These are phyloP conservation scores for Fusarium euwallaceae DNA, from an alignment of 2,329 filamentous ascomycete species.

Conservation along the genomic window DNA sequence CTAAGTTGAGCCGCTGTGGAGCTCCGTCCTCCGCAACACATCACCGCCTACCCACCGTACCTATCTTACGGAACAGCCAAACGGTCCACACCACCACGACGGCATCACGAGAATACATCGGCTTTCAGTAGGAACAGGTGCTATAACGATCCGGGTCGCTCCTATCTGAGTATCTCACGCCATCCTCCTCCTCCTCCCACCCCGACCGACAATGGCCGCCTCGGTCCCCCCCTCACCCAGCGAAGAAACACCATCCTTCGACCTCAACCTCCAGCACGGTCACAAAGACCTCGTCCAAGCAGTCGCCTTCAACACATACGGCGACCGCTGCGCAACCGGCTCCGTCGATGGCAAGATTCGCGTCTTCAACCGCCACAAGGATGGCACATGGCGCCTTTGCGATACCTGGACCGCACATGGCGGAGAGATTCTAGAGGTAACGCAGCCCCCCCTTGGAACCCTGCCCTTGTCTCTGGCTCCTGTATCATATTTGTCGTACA, in stretches of 20 bases:
- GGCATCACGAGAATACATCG: conserved; percentile 13
- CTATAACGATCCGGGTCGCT: neutral
- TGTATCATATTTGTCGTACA: conserved; percentile 33
- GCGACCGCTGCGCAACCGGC: conserved; percentile 90
- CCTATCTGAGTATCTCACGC: neutral
- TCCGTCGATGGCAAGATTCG: conserved; percentile 94
- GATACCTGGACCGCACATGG: conserved; percentile 94
- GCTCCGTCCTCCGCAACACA: conserved; percentile 39
- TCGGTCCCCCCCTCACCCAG: conserved; percentile 52
- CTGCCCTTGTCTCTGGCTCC: conserved; percentile 37
- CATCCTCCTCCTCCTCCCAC: too few species aligned
- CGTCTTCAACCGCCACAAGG: conserved; percentile 87
- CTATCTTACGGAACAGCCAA: neutral
- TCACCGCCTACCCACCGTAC: conserved; percentile 23
- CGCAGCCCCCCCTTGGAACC: conserved; percentile 40
- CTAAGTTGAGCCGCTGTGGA: conserved; percentile 39
- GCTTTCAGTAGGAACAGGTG: neutral
- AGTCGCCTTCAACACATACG: conserved; percentile 91
- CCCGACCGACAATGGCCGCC: too few species aligned
- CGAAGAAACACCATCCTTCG: conserved; percentile 64
- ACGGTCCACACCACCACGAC: conserved; percentile 17
- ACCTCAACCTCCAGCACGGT: conserved; percentile 77
- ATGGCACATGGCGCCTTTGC: conserved; percentile 81
- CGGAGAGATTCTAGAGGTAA: conserved; percentile 88
- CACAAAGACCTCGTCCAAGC: conserved; percentile 86